Evolutionary conservation across 2,329 filamentous ascomycete species (phyloP), one percentile per base, ranked within the genome.

Genomic region (Alternaria burnsii): DNA sequence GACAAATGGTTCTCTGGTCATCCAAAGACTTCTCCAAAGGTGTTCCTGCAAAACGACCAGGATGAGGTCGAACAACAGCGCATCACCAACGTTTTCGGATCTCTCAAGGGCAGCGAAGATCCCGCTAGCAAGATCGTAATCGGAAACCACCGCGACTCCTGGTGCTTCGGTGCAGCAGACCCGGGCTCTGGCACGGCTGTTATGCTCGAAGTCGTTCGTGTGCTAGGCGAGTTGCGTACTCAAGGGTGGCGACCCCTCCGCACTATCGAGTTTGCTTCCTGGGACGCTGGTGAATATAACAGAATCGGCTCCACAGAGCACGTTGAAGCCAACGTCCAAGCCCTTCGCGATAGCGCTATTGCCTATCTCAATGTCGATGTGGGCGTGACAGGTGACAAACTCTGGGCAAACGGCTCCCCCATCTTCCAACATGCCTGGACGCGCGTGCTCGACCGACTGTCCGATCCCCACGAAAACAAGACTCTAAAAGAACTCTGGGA

Each of bases 251-350:
- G 91, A 26, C 95, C 95, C 1, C 83, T 97, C 16, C 90, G 95
- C n/a, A 96, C 93, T 4, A 97, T 99, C 66, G 91, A 97, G 76
- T 98, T 99, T 78, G 93, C 94, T 73, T 97, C 92, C 34, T 99
- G 95, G 95, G 95, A 99, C 77, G 95, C 88, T 4, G 90, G 90
- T 69, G 93, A 94, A 78, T 98, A 97, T 82, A 97, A 97, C 78
- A 82, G 95, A 46, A 91, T 97, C 59, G 95, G 95, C 9, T 97
- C 93, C 11, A 98, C 95, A 2, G 95, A 99, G 77, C 94, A 91
- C 72, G 95, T 99, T 46, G 95, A 99, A 80, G 90, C 91, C 47
- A 89, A 94, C 68, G 83, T 93, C 28, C 88, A 94, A 0, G 77
- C 82, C 3, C 84, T 99, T 7, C 89, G 92, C 42, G 82, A 86